Evolutionary conservation across 2,329 filamentous ascomycete species (phyloP).

Genomic region (Beauveria varroae): DNA sequence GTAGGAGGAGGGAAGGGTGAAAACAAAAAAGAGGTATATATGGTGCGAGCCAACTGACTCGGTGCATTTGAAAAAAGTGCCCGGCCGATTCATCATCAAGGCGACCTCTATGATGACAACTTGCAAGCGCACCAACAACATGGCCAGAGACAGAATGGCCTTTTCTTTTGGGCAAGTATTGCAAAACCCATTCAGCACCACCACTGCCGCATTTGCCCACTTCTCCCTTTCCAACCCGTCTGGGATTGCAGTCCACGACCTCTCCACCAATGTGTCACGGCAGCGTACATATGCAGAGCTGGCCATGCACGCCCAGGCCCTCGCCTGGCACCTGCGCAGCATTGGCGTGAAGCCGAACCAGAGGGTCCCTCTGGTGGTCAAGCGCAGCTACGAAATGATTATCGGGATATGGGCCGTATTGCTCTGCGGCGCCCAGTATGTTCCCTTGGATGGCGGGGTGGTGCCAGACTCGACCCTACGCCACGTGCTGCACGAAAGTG

Average conservation of each 20-base stretch:
- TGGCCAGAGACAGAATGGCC: background rate
- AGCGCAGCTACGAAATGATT: slow-evolving; percentile 48
- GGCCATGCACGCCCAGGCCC: slow-evolving; percentile 31
- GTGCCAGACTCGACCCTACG: slow-evolving; percentile 40
- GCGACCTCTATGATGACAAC: background rate
- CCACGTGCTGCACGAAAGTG: slow-evolving; percentile 41
- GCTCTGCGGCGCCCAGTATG: slow-evolving; percentile 50
- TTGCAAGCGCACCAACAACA: slow-evolving; percentile 13
- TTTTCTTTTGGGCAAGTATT: slow-evolving; percentile 19
- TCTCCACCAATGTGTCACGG: slow-evolving; percentile 20
- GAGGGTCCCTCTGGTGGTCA: slow-evolving; percentile 47
- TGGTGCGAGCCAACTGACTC: too few relatives aligned
- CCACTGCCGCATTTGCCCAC: slow-evolving; percentile 31
- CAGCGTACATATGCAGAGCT: slow-evolving; percentile 39
- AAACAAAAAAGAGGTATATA: too few relatives aligned
- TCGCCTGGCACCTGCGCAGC: slow-evolving; percentile 31
- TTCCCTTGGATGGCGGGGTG: slow-evolving; percentile 50
- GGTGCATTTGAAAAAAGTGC: background rate
- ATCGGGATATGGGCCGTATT: slow-evolving; percentile 49
- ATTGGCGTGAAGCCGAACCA: slow-evolving; percentile 36
- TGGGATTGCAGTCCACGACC: slow-evolving; percentile 30
- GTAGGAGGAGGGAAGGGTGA: too few relatives aligned
- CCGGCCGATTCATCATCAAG: background rate
- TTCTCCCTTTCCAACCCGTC: slow-evolving; percentile 29
- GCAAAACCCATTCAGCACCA: slow-evolving; percentile 28